phyloP scores from a whole-genome alignment of 2,329 filamentous ascomycete species.

The Fusarium caatingaense region DNA sequence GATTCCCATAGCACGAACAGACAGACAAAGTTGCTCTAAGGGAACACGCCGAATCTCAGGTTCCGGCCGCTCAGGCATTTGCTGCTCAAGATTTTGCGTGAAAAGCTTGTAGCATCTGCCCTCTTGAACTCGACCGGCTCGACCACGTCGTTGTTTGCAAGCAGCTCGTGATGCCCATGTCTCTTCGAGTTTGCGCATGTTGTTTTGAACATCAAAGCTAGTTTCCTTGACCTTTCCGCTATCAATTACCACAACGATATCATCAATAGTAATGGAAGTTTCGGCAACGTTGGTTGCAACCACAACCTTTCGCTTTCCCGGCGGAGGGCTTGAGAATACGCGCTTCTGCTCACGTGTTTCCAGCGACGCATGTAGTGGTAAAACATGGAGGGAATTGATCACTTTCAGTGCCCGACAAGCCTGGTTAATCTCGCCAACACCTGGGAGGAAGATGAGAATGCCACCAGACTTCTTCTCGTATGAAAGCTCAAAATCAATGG shows the following conservation, averaged over 20 bases:
- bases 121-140: slow-evolving; percentile 91
- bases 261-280: slow-evolving; percentile 98
- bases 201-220: slow-evolving; percentile 89
- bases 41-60: slow-evolving; percentile 95
- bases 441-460: slow-evolving; percentile 95
- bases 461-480: slow-evolving; percentile 76
- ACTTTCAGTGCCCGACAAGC: slow-evolving; percentile 78
- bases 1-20: slow-evolving; percentile 94
- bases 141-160: slow-evolving; percentile 92
- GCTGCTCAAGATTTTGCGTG: slow-evolving; percentile 83
- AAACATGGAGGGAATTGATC: slow-evolving; percentile 74
- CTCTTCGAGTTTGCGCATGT: slow-evolving; percentile 94
- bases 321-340: slow-evolving; percentile 82
- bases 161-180: slow-evolving; percentile 95
- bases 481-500: slow-evolving; percentile 81
- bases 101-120: slow-evolving; percentile 97
- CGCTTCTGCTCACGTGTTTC: slow-evolving; percentile 87
- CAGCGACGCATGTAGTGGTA: slow-evolving; percentile 92
- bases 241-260: slow-evolving; percentile 96
- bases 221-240: slow-evolving; percentile 97
- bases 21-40: slow-evolving; percentile 92
- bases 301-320: slow-evolving; percentile 89
- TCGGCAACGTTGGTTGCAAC: slow-evolving; percentile 97
- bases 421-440: slow-evolving; percentile 89
- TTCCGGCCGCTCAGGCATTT: slow-evolving; percentile 89